Conservation (phyloP, 495 filamentous ascomycete species). For the Talaromyces adpressus region DNA sequence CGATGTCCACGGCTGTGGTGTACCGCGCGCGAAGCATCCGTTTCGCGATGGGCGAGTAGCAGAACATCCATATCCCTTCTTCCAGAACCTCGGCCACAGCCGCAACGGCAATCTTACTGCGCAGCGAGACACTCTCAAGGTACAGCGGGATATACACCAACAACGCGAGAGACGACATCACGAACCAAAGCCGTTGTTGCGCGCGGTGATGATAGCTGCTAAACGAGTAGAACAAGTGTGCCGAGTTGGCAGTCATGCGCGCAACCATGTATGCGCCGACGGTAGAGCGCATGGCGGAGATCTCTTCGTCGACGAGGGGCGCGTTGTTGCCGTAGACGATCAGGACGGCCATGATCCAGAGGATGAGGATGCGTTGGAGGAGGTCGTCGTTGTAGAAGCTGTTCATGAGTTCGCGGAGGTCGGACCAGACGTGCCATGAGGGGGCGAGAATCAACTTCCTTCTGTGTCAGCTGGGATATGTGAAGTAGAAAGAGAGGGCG, state of each 20-base stretch:
- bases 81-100: conserved; percentile 29
- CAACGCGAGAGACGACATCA: conserved; percentile 20
- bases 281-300: conserved; percentile 31
- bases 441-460: conserved; percentile 31
- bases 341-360: conserved; percentile 40
- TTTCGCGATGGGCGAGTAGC: conserved; percentile 26
- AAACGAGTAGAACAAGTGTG: conserved; percentile 29
- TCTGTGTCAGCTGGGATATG: not conserved
- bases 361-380: conserved; percentile 36
- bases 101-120: conserved; percentile 31
- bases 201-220: conserved; percentile 30
- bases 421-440: conserved; percentile 43
- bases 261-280: conserved; percentile 33
- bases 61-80: conserved; percentile 25
- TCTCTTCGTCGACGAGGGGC: conserved; percentile 30
- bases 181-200: conserved; percentile 29
- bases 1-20: conserved; percentile 34
- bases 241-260: conserved; percentile 19
- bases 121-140: conserved; percentile 25
- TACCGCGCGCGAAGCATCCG: conserved; percentile 27
- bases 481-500: conserved; percentile 1
- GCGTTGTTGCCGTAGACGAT: conserved; percentile 44
- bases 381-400: conserved; percentile 44
- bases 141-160: conserved; percentile 33
- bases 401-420: conserved; percentile 41